phyloP scores from a whole-genome alignment of 169 alveolate genomes.

The Cryptosporidium bovis region DNA sequence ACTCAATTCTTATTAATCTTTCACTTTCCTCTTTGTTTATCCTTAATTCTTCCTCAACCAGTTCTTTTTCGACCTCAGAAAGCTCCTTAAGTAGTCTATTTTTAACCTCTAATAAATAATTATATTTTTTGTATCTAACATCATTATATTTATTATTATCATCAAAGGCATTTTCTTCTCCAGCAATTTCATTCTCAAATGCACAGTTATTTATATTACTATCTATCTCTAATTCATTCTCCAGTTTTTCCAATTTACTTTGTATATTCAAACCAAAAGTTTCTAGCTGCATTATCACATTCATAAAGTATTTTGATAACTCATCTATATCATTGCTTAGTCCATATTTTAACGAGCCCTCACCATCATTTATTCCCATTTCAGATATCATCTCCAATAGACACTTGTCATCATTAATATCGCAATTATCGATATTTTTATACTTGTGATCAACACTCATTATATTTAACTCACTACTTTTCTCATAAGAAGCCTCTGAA shows the following conservation, averaged over 20 bases:
- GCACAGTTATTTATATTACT: neutral
- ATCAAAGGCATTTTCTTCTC: too few species aligned
- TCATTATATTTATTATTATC: neutral
- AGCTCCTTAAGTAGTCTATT: conserved; percentile 30
- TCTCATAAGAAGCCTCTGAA: conserved; percentile 68
- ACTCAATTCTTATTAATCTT: conserved; percentile 12
- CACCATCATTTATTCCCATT: neutral
- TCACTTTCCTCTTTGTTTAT: conserved; percentile 56
- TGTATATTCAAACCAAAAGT: conserved; percentile 55
- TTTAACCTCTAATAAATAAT: conserved; percentile 6
- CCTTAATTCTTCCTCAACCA: conserved; percentile 24
- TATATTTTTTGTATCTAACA: conserved; percentile 3
- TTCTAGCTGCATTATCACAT: conserved; percentile 3
- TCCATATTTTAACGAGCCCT: neutral
- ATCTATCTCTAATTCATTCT: conserved; percentile 15
- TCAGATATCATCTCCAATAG: conserved; percentile 4
- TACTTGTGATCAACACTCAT: neutral
- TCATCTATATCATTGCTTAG: conserved; percentile 25
- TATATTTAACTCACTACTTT: conserved; percentile 1
- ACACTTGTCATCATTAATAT: neutral
- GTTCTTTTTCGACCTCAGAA: conserved; percentile 30
- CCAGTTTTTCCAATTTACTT: conserved; percentile 30
- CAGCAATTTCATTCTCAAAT: too few species aligned
- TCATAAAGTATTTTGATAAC: conserved; percentile 19
- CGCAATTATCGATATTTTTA: neutral